Percentiles rank a stretch among this genome's conserved stretches.
Conservation (phyloP, 176 grass and related monocot genomes). For the Avena eriantha region DNA sequence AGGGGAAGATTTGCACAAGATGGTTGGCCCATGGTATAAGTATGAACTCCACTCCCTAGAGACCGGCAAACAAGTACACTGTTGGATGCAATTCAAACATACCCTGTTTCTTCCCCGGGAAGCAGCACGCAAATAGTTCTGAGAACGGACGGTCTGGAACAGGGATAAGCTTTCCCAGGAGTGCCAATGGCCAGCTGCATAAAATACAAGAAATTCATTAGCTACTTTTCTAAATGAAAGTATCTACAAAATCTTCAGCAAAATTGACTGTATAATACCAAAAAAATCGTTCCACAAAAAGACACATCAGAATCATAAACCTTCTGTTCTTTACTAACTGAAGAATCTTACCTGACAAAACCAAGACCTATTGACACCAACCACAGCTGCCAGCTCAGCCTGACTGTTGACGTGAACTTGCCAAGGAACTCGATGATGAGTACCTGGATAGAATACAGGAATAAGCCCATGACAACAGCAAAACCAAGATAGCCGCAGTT, state of each 20-base stretch:
- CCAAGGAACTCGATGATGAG: constrained; percentile 94
- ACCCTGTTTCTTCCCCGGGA: constrained; percentile 44
- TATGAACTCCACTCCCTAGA: neutral
- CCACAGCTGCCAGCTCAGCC: constrained; percentile 87
- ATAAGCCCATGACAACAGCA: constrained; percentile 8
- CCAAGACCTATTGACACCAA: constrained; percentile 70
- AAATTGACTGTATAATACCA: neutral
- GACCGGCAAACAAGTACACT: neutral
- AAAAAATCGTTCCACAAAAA: neutral
- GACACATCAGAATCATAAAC: neutral
- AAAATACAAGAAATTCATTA: constrained; percentile 25
- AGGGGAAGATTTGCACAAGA: neutral
- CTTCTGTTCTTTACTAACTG: neutral
- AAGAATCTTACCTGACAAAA: constrained; percentile 55
- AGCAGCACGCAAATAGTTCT: constrained; percentile 55
- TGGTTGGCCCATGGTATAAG: neutral
- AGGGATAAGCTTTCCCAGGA: constrained; percentile 74
- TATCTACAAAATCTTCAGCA: neutral
- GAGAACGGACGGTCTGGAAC: constrained; percentile 54
- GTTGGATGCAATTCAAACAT: neutral
- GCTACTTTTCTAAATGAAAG: neutral
- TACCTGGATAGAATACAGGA: constrained; percentile 47
- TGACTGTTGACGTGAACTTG: constrained; percentile 79
- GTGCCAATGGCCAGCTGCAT: constrained; percentile 67
- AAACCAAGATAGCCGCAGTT: constrained; percentile 15